Percentiles rank a stretch among this genome's conserved stretches.
Conservation (phyloP, 345 rosid species). For the Eucalyptus caleyi region DNA sequence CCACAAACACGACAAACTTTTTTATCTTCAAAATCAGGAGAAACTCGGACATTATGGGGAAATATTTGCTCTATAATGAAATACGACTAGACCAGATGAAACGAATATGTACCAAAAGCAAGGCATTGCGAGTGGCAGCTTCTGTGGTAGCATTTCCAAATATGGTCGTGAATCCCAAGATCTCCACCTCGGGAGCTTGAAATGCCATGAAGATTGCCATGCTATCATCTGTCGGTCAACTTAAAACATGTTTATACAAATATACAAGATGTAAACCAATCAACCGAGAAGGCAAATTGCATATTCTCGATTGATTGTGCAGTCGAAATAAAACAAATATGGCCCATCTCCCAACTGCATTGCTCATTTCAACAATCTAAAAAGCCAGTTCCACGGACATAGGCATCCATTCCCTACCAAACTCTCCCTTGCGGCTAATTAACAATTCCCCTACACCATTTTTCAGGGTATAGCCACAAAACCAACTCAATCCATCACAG, state of each 20-base stretch:
- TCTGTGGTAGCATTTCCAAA: slow-evolving; percentile 75
- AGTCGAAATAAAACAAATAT: background rate
- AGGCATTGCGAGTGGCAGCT: slow-evolving; percentile 78
- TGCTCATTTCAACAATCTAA: background rate
- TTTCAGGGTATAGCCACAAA: background rate
- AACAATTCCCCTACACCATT: background rate
- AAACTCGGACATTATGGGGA: background rate
- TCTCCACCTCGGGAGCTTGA: slow-evolving; percentile 59
- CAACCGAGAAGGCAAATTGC: background rate
- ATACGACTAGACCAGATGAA: background rate
- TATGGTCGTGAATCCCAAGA: slow-evolving; percentile 77
- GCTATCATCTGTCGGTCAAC: slow-evolving; percentile 53
- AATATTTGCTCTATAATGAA: background rate
- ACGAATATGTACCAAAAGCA: slow-evolving; percentile 52
- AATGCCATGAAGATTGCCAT: slow-evolving; percentile 97
- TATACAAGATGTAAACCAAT: background rate
- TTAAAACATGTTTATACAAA: background rate
- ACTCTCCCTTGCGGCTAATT: background rate
- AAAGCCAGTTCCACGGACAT: background rate
- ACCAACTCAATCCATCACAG: background rate
- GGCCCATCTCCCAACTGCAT: background rate
- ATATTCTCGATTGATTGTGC: background rate
- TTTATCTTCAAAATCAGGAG: background rate
- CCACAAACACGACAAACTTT: background rate
- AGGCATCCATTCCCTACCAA: background rate